A percentile compares a stretch with the other conserved stretches of the same genome.
Conservation (phyloP, 1,284 basidiomycete genomes). For the Jaminaea rosea region DNA sequence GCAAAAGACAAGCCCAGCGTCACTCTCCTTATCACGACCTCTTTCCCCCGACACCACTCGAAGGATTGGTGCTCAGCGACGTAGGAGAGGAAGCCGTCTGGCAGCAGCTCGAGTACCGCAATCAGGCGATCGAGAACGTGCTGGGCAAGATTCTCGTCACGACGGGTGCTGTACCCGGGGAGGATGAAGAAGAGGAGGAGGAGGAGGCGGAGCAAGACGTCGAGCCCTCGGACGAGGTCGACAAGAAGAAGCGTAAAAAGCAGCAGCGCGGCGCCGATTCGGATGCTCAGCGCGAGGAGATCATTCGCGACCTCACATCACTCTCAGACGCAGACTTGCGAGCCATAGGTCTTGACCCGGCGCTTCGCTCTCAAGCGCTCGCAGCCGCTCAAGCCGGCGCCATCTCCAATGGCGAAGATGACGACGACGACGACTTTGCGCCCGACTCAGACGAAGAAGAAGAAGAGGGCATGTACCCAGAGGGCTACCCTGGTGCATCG, state of each 20-base stretch:
- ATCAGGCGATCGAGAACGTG: conserved; percentile 19
- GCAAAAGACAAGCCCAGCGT: conserved; percentile 14
- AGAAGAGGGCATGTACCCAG: conserved; percentile 6
- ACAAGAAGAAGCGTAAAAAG: conserved; percentile 11
- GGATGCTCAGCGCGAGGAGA: conserved; percentile 17
- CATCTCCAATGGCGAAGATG: no score
- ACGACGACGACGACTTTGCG: conserved; percentile 21
- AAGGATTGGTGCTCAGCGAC: conserved; percentile 67
- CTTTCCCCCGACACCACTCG: conserved; percentile 64
- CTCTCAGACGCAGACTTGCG: conserved; percentile 30
- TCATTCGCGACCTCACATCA: conserved; percentile 11
- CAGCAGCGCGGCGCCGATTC: conserved; percentile 16
- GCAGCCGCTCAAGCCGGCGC: no score
- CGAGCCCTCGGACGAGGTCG: conserved; percentile 5
- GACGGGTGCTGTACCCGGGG: conserved; percentile 11
- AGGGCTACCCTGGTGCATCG: conserved; percentile 37
- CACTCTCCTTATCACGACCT: conserved; percentile 40
- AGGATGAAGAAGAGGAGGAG: conserved; percentile 28
- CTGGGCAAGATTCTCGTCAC: conserved; percentile 45
- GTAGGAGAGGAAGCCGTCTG: conserved; percentile 83
- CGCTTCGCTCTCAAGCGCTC: conserved; percentile 13
- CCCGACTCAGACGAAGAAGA: conserved; percentile 12
- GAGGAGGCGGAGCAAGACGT: conserved; percentile 26
- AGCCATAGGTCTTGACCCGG: conserved; percentile 27
- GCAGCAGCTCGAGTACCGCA: conserved; percentile 55